Evolutionary conservation across 2,329 filamentous ascomycete species (phyloP).

Genomic region (Fusarium globosum): DNA sequence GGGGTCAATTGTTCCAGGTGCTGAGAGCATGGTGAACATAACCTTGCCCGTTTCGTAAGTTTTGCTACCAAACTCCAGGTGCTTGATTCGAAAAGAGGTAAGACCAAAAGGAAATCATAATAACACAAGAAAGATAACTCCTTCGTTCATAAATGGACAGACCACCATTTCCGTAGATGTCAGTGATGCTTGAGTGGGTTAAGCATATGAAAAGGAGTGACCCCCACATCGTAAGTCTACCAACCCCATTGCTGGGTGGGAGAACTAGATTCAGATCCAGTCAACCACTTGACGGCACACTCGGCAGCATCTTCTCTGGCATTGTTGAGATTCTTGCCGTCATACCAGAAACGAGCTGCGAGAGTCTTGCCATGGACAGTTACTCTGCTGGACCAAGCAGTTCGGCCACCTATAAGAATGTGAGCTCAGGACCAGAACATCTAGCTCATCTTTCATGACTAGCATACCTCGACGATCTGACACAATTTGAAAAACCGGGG

Average conservation of each 20-base stretch:
- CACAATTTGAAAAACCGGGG: constrained; percentile 75
- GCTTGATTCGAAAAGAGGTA: constrained; percentile 20
- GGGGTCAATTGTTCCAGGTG: constrained; percentile 1
- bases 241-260: constrained; percentile 41
- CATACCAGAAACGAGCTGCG: constrained; percentile 89
- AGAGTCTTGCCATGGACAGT: constrained; percentile 74
- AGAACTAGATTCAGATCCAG: constrained; percentile 48
- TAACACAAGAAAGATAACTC: constrained; percentile 15
- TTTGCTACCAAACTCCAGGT: constrained; percentile 40
- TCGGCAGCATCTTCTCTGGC: constrained; percentile 93
- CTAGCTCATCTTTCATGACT: neutral
- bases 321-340: constrained; percentile 87
- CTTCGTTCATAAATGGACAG: neutral
- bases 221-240: constrained; percentile 21
- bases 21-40: constrained; percentile 12
- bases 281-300: constrained; percentile 73
- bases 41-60: constrained; percentile 20
- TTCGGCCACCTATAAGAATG: constrained; percentile 76
- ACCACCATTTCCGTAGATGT: neutral
- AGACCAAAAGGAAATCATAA: constrained; percentile 6
- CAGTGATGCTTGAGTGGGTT: neutral
- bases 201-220: constrained; percentile 10
- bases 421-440: neutral
- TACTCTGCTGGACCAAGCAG: constrained; percentile 88
- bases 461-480: constrained; percentile 78